Conservation (phyloP, 2,329 filamentous ascomycete genomes). For the Endoconidiophora polonica region DNA sequence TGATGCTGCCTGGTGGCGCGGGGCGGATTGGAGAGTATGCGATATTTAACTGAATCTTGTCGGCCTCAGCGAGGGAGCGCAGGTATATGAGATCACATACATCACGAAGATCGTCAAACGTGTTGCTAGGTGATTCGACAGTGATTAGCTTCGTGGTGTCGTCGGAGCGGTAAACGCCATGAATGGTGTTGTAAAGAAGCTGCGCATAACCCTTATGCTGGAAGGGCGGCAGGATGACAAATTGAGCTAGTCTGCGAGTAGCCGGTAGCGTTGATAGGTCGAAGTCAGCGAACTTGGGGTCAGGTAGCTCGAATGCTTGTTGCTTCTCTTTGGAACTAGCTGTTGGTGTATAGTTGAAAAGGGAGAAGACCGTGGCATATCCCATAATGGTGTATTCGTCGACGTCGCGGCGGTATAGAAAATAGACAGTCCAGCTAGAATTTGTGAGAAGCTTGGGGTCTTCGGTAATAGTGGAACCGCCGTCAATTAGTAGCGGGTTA, state of each 20-base stretch:
- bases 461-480: conserved; percentile 55
- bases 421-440: conserved; percentile 82
- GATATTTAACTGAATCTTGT: conserved; percentile 37
- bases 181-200: conserved; percentile 67
- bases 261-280: conserved; percentile 48
- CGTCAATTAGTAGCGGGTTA: conserved; percentile 79
- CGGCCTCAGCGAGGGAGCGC: conserved; percentile 40
- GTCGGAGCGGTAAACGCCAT: conserved; percentile 48
- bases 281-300: conserved; percentile 20
- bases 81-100: conserved; percentile 54
- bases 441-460: conserved; percentile 39
- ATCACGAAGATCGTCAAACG: conserved; percentile 66
- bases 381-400: conserved; percentile 63
- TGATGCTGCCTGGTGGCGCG: conserved; percentile 18
- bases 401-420: conserved; percentile 45
- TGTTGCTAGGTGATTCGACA: conserved; percentile 84
- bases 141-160: conserved; percentile 66
- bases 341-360: conserved; percentile 46
- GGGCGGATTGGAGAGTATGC: conserved; percentile 31
- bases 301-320: not conserved
- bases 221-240: conserved; percentile 76
- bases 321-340: conserved; percentile 17
- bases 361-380: conserved; percentile 80
- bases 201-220: conserved; percentile 67
- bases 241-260: conserved; percentile 79